Evolutionary conservation across 2,329 filamentous ascomycete species (phyloP).

Genomic region (Xylaria sp.): DNA sequence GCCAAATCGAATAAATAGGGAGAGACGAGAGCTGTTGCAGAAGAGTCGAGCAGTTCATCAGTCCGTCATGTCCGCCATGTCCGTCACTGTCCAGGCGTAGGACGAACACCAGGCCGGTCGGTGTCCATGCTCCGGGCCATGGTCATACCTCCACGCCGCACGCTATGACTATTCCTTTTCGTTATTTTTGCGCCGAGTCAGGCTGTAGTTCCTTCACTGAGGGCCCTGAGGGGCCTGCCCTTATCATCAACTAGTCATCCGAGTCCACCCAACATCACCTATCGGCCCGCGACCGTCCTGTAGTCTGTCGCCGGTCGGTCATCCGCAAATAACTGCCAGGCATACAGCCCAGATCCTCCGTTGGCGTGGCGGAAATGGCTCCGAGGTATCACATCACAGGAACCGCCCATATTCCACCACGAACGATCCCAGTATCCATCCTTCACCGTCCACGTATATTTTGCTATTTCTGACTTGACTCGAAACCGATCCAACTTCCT

Average conservation of each 20-base stretch:
- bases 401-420: too few species aligned
- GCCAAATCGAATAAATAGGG: background rate
- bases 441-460: constrained; percentile 10
- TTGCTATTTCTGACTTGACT: background rate
- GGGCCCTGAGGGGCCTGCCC: constrained; percentile 9
- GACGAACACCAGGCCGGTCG: background rate
- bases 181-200: constrained; percentile 12
- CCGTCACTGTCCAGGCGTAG: too few species aligned
- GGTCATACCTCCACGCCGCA: background rate
- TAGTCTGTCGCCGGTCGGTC: constrained; percentile 16
- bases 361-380: constrained; percentile 13
- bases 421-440: constrained; percentile 1
- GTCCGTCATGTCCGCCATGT: background rate
- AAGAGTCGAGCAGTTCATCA: too few species aligned
- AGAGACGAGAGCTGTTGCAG: background rate
- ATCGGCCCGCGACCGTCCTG: constrained; percentile 23
- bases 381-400: constrained; percentile 7
- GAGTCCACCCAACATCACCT: constrained; percentile 3
- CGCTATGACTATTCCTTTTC: background rate
- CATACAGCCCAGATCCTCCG: background rate
- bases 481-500: constrained; percentile 7
- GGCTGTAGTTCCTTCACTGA: constrained; percentile 15
- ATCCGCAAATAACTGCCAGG: constrained; percentile 14
- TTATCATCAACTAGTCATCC: constrained; percentile 7
- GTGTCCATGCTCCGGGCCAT: too few species aligned